Conservation (phyloP, 2,329 filamentous ascomycete genomes). For the Sarocladiaceae sp. region DNA sequence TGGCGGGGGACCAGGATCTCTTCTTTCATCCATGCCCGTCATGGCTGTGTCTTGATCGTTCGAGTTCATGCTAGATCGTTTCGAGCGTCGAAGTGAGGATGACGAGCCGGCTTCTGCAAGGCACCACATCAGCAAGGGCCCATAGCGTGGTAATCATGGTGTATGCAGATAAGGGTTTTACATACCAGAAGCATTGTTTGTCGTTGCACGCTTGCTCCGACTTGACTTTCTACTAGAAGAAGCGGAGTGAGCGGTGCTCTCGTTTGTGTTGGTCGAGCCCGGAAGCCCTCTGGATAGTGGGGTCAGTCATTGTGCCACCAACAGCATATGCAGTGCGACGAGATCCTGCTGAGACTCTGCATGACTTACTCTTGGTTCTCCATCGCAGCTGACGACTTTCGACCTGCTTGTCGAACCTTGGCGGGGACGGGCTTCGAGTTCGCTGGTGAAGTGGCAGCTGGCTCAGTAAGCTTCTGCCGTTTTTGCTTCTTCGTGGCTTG, state of each 20-base stretch:
- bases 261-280: conserved; percentile 37
- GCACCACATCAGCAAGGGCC: conserved; percentile 2
- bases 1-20: conserved; percentile 34
- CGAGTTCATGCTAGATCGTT: conserved; percentile 49
- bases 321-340: background rate
- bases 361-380: conserved; percentile 63
- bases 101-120: conserved; percentile 29
- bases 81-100: conserved; percentile 41
- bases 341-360: background rate
- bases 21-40: conserved; percentile 62
- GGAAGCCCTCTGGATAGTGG: conserved; percentile 18
- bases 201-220: conserved; percentile 51
- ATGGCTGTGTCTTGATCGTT: conserved; percentile 64
- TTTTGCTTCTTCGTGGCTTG: conserved; percentile 60
- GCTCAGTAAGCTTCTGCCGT: conserved; percentile 62
- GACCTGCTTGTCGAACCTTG: conserved; percentile 56
- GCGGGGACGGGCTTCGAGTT: conserved; percentile 26
- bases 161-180: background rate
- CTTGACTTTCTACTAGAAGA: conserved; percentile 69
- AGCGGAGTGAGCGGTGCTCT: conserved; percentile 41
- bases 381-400: conserved; percentile 62
- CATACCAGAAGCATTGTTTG: conserved; percentile 37
- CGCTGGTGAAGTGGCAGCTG: conserved; percentile 31
- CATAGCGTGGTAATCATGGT: too few species aligned
- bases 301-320: conserved; percentile 13